Evolutionary conservation across 2,329 filamentous ascomycete species (phyloP).

Genomic region (Trichoderma pleuroti): DNA sequence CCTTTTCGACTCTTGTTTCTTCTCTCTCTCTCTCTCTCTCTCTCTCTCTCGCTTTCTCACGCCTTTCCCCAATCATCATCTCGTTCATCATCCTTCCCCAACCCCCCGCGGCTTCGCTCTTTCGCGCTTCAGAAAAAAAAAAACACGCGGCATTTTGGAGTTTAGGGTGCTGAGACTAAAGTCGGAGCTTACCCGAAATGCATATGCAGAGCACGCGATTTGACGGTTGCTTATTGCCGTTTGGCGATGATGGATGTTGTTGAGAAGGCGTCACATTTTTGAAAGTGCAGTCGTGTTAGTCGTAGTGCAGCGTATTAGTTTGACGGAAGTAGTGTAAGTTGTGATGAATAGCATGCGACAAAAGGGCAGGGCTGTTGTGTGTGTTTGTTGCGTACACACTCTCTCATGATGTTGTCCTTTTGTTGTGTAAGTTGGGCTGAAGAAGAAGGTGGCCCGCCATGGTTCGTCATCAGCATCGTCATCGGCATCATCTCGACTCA

Average conservation of each 20-base stretch:
- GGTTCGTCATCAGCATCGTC: background rate
- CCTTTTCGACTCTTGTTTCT: background rate
- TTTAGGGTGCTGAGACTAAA: background rate
- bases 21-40: background rate
- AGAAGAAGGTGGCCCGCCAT: background rate
- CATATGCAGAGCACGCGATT: slow-evolving; percentile 14
- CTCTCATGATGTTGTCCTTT: background rate
- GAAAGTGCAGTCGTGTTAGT: background rate
- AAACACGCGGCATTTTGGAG: background rate
- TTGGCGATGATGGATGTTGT: background rate
- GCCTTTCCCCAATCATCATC: background rate
- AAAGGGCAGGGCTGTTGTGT: background rate
- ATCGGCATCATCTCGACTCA: background rate
- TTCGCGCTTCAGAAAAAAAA: background rate
- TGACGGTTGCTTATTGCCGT: background rate
- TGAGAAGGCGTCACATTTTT: background rate
- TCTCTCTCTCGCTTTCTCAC: background rate
- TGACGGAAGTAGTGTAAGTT: background rate
- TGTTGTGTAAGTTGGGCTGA: background rate
- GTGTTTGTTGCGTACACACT: no score
- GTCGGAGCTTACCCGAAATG: slow-evolving; percentile 13
- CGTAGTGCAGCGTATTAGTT: background rate
- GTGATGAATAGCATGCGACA: background rate
- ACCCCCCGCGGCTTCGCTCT: background rate
- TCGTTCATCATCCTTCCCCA: background rate